Base-by-base conservation (phyloP, 73 alveolate genomes). In the Paramecium caudatum region DNA sequence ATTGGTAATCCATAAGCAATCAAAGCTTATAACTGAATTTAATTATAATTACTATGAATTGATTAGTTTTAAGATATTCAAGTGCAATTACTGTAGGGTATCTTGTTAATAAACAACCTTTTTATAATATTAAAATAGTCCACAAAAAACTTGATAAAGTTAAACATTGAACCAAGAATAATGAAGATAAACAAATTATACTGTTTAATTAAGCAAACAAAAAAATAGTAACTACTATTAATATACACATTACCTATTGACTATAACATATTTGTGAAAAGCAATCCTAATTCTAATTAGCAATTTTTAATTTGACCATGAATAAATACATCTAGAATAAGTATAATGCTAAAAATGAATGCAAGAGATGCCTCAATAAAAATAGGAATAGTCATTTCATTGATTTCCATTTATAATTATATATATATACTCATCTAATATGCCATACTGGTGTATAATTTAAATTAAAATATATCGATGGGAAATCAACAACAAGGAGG, bases 381-480 rank as follows among this genome's bases (percentile, higher is more conserved):
- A 55, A 55, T 55, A 4, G 80, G 46, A 55, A 55, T 25, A 27
- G 46, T 43, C 1, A 55, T 55, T 3, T 46, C 78, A 50, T 50
- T 25, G 78, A 25, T 50, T 17, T 50, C 43, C 78, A 50, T 50
- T 50, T n/a, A n/a, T n/a, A n/a, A n/a, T n/a, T n/a, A n/a, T n/a
- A n/a, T n/a, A n/a, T n/a, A n/a, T n/a, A n/a, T n/a, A n/a, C n/a
- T n/a, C n/a, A n/a, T n/a, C 6, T 41, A 65, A 33, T 33, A 25
- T 10, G 3, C 62, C 17, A 74, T 74, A 74, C 88, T 37, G 88
- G 88, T 74, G 88, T 74, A 74, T 74, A 41, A 74, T 74, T 74
- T 74, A 74, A 41, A 74, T 74, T 41, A 74, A 68, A 68, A 33
- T 10, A 32, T 16, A 68, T 55, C 34, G 3, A 74, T 74, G 88